Base-by-base conservation (phyloP, 2,329 filamentous ascomycete genomes). In the Aspergillus sclerotialis region DNA sequence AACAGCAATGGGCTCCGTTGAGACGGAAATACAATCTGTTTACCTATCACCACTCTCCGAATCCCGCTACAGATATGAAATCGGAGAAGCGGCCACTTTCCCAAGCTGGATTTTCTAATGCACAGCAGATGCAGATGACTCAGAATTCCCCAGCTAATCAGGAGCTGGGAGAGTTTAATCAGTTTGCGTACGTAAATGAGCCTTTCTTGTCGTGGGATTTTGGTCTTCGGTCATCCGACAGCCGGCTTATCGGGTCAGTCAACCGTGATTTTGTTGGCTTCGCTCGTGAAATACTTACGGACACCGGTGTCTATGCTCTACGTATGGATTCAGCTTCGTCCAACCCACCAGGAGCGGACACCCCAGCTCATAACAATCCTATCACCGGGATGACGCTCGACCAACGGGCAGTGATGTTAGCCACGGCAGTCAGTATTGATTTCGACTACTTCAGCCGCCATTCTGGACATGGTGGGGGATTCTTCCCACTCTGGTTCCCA, bases 371-470 rank as follows among this genome's bases (percentile, higher is more conserved):
- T 21, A 35, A 24, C 13, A 45, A 52, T 11, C 30, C 53, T 2
- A 42, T 48, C 8, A 60, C 61, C 2, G 74, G 73, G 3, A 78
- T 82, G 76, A 79, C 76, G 2, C 66, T 82, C 3, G 78, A 81
- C 46, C 76, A 81, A 52, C 67, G 78, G 34, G 78, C 78, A 3
- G 69, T 80, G 16, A 80, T 81, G 76, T 66, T 82, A 7, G 76
- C 78, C 7, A 79, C 77, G 1, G 78, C 78, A 5, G 76, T 81
- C 9, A 76, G 67, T 36, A 69, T 81, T 30, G 78, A 82, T 48
- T 81, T 80, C 39, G 78, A 82, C 50, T 82, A 81, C 55, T 82
- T 82, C 59, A 80, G 75, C 38, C 66, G 76, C 2, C 74, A 80
- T 42, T 76, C 72, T 34, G 55, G 62, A 12, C 52, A 60, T 3